Conservation (phyloP, 202 grass and related monocot species). For the Digitaria exilis region DNA sequence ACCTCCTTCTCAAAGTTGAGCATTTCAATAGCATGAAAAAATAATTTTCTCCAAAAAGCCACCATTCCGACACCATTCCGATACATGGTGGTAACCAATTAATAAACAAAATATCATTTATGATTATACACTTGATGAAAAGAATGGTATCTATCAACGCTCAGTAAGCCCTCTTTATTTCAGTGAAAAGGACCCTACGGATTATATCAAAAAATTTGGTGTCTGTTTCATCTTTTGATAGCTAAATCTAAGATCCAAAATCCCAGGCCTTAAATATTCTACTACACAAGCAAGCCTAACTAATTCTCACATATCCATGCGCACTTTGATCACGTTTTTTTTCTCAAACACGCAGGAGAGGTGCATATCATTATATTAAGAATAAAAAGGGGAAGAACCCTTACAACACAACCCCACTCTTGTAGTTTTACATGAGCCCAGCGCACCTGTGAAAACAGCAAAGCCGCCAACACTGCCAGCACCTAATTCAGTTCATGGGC, state of each 20-base stretch:
- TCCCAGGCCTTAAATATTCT: neutral
- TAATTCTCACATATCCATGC: neutral
- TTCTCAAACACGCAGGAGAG: too few species aligned
- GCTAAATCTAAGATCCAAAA: neutral
- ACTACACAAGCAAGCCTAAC: neutral
- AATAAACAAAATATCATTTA: neutral
- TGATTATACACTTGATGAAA: neutral
- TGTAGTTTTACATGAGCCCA: too few species aligned
- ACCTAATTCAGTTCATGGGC: too few species aligned
- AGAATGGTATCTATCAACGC: neutral
- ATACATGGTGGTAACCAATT: conserved; percentile 2
- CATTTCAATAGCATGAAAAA: neutral
- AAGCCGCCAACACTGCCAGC: too few species aligned
- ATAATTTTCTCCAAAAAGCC: neutral
- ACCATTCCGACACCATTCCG: too few species aligned
- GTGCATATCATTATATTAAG: too few species aligned
- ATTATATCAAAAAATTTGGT: neutral
- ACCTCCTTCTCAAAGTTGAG: neutral
- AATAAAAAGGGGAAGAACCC: too few species aligned
- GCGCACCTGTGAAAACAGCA: too few species aligned
- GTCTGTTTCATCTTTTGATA: neutral
- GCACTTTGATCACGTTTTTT: neutral
- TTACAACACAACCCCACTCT: too few species aligned
- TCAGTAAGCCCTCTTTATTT: neutral
- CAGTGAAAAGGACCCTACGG: neutral